phyloP scores from a whole-genome alignment of 2,329 filamentous ascomycete species.

The Sporothrix variecibatus region DNA sequence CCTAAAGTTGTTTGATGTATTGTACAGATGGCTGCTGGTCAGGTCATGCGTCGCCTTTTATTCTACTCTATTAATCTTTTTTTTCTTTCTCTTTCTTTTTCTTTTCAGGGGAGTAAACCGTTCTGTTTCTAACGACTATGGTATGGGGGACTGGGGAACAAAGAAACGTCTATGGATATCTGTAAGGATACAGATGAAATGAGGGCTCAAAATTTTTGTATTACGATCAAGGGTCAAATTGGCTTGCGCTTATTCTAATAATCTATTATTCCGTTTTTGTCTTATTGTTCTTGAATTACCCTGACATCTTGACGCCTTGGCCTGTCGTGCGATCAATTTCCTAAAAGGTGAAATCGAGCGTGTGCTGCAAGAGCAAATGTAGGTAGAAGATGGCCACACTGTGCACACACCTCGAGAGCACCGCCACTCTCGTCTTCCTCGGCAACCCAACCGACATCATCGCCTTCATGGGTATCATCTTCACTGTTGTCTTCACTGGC shows the following conservation, averaged over 20 bases:
- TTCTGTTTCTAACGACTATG: not conserved
- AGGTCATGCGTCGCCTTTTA: not conserved
- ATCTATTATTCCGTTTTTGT: not conserved
- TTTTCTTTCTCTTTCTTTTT: not conserved
- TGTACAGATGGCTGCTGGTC: not conserved
- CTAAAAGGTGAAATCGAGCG: conserved; percentile 35
- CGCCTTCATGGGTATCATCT: conserved; percentile 1
- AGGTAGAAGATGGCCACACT: conserved; percentile 36
- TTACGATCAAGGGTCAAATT: not conserved
- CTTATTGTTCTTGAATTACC: not conserved
- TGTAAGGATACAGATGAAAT: not conserved
- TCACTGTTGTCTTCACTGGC: not conserved
- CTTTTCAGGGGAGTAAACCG: not conserved
- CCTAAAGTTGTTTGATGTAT: not conserved
- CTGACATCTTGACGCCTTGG: not conserved
- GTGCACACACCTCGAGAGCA: conserved; percentile 30
- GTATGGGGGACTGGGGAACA: not conserved
- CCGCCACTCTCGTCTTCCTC: conserved; percentile 10
- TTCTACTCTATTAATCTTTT: not conserved
- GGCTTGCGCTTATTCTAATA: not conserved
- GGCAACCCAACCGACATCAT: not conserved
- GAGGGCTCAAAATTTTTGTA: not conserved
- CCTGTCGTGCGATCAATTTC: conserved; percentile 11
- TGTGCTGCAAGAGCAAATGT: conserved; percentile 37
- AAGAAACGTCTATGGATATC: not conserved